These are phyloP conservation scores for Candida nitratophila DNA, from an alignment of 805 yeast species.

Conservation along the genomic window DNA sequence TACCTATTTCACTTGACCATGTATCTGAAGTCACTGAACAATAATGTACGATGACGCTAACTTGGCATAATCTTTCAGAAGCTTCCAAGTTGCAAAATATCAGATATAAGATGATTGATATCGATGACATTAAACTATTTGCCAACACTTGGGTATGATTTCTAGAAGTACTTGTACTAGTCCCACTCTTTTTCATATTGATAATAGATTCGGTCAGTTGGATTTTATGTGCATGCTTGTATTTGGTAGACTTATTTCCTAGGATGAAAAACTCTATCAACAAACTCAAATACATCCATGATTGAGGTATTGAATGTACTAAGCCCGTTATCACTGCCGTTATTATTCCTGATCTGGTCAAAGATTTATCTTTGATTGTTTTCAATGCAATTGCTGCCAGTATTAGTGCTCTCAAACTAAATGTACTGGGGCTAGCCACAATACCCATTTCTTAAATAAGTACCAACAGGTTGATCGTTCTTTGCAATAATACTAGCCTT, in stretches of 20 bases:
- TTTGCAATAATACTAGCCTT: no score
- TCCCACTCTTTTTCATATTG: neutral
- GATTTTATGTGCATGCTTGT: conserved; percentile 4
- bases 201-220: neutral
- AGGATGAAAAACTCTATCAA: conserved; percentile 4
- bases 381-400: conserved; percentile 1
- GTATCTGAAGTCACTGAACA: conserved; percentile 10
- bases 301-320: conserved; percentile 3
- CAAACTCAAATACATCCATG: conserved; percentile 4
- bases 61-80: neutral
- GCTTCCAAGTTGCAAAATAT: neutral
- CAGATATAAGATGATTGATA: neutral
- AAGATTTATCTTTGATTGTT: conserved; percentile 3
- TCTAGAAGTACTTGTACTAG: neutral
- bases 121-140: conserved; percentile 5
- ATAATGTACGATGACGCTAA: conserved; percentile 5
- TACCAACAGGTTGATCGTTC: no score
- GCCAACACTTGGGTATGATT: conserved; percentile 6
- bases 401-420: neutral
- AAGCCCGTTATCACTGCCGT: conserved; percentile 7
- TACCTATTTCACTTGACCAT: conserved; percentile 8
- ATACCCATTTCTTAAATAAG: no score
- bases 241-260: conserved; percentile 7
- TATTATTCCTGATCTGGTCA: conserved; percentile 4
- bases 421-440: no score